A percentile compares a stretch with the other conserved stretches of the same genome.
These are phyloP conservation scores for Mucor sp. DNA, from an alignment of 371 early-diverging fungal genomes.

Conservation along the genomic window DNA sequence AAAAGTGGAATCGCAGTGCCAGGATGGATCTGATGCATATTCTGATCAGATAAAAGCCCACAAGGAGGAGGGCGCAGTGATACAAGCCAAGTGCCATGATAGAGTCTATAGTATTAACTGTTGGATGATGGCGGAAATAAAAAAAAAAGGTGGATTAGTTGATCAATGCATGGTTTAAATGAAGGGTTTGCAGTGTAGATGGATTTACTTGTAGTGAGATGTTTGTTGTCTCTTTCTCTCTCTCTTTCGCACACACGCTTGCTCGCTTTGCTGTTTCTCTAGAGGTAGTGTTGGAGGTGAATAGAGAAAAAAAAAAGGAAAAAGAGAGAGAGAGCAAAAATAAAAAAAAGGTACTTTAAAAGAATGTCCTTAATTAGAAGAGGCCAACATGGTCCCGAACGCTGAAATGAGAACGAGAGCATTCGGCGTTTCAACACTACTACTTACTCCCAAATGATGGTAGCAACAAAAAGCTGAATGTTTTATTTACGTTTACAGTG, in stretches of 20 bases:
- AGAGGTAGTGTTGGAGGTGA: background rate
- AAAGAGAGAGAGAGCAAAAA: background rate
- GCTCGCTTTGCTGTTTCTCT: background rate
- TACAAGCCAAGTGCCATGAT: conserved; percentile 19
- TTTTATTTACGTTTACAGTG: conserved; percentile 20
- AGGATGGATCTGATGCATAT: conserved; percentile 19
- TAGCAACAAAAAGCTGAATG: background rate
- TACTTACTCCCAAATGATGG: background rate
- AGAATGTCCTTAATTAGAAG: conserved; percentile 1
- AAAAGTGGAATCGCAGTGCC: conserved; percentile 38
- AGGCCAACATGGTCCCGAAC: background rate
- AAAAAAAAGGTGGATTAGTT: background rate
- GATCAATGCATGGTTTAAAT: background rate
- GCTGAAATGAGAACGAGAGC: background rate
- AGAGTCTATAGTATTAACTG: no score
- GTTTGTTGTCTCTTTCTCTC: background rate
- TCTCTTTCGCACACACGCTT: background rate
- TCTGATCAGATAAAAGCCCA: conserved; percentile 8
- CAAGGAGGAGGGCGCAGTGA: conserved; percentile 11
- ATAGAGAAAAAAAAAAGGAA: background rate
- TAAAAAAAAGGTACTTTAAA: conserved; percentile 1
- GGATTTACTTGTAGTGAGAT: background rate
- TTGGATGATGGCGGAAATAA: background rate
- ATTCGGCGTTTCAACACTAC: background rate
- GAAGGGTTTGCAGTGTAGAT: background rate